Percentiles rank a stretch among this genome's conserved stretches.
phyloP scores from a whole-genome alignment of 768 basidiomycete genomes.

The Lactifluus hygrophoroides region DNA sequence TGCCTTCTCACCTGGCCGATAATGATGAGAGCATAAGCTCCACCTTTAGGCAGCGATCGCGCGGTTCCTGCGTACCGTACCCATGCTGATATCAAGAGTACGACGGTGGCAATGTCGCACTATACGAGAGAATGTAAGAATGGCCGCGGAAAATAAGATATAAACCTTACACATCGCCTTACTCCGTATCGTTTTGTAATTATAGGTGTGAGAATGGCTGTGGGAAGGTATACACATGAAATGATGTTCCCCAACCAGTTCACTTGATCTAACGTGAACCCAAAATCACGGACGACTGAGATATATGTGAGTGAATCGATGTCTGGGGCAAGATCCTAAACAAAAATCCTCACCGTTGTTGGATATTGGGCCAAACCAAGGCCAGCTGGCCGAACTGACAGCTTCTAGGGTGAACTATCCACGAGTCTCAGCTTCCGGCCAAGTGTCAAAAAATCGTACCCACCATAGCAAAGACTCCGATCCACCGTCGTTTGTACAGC shows the following conservation, averaged over 20 bases:
- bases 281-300: constrained; percentile 52
- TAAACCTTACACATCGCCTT: constrained; percentile 48
- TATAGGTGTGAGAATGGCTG: constrained; percentile 49
- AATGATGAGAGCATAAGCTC: constrained; percentile 59
- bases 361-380: constrained; percentile 83
- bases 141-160: not conserved
- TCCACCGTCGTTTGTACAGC: constrained; percentile 62
- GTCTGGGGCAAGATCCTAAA: not conserved
- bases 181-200: constrained; percentile 53
- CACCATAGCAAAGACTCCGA: constrained; percentile 56
- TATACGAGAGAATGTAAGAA: constrained; percentile 25
- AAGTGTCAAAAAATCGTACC: constrained; percentile 18
- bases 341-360: constrained; percentile 42
- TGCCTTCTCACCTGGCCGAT: constrained; percentile 50
- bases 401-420: constrained; percentile 51
- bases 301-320: not conserved
- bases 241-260: constrained; percentile 78
- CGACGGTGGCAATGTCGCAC: constrained; percentile 51
- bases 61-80: constrained; percentile 66
- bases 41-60: constrained; percentile 38
- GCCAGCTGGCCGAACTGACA: constrained; percentile 54
- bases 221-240: constrained; percentile 52
- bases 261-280: constrained; percentile 59
- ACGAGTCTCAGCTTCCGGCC: not conserved
- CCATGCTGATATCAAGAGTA: constrained; percentile 61